Evolutionary conservation across 169 alveolate species (phyloP), one percentile per base, ranked within the genome.

Genomic region (Cryptosporidium canis): DNA sequence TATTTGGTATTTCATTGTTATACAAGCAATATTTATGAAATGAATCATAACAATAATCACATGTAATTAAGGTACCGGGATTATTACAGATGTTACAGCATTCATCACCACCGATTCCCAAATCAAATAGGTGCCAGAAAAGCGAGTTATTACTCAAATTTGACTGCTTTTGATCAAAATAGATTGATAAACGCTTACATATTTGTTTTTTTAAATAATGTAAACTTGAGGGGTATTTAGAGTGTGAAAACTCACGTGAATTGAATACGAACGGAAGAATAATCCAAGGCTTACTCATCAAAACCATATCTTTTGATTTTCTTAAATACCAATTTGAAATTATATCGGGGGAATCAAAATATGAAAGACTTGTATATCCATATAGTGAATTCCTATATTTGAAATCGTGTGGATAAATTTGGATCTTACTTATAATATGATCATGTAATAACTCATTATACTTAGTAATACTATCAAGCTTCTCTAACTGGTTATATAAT

Each of bases 251-350:
- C 43, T 41, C 66, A 58, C 77, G 16, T 56, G 39, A 56, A 31
- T 77, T 77, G 31, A 77, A 55, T 18, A 41, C 44, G 21, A 77
- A 77, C 3, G 87, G 72, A 55, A 77, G 61, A 58, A 77, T 56
- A 24, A 41, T 39, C 87, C 87, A 77, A n/a, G 70, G 87, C n/a
- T 77, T 77, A 14, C 29, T 58, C 87, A 77, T 77, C 31, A 58
- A 77, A 14, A 21, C 18, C 11, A 77, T 16, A 44, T 11, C 29
- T 53, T 77, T 77, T 33, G 87, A 56, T 43, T 77, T 77, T 24
- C 24, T 77, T n/a, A 44, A 18, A 31, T 77, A 77, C 87, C 87
- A 77, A 77, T 77, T 45, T 33, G 44, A 35, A 41, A 77, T 41
- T n/a, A 77, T 33, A 18, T 41, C 39, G 12, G 71, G 64, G 21